Conservation (phyloP, 2,329 filamentous ascomycete species). For the Teratosphaeria gauchensis region DNA sequence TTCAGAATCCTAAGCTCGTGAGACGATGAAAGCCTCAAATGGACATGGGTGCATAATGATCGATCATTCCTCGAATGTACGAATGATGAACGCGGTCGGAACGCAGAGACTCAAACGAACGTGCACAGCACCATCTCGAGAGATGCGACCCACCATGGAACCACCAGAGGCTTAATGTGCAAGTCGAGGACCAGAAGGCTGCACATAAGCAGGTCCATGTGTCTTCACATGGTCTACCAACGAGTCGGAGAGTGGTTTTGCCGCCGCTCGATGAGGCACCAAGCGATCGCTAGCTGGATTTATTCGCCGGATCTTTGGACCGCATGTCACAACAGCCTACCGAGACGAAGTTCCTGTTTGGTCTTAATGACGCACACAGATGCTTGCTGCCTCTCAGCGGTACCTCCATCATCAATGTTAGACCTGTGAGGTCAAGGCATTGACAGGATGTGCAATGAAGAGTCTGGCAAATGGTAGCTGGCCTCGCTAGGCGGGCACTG, state of each 20-base stretch:
- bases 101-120: neutral
- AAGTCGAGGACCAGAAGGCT: neutral
- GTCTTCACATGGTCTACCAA: neutral
- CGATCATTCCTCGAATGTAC: neutral
- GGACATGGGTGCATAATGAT: neutral
- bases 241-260: neutral
- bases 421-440: neutral
- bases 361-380: no score
- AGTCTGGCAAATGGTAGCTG: neutral
- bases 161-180: neutral
- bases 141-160: neutral
- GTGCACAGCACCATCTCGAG: neutral
- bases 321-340: neutral
- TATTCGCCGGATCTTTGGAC: neutral
- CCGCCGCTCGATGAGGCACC: neutral
- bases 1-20: conserved; percentile 11
- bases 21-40: neutral
- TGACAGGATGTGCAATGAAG: neutral
- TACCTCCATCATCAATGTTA: neutral
- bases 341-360: neutral
- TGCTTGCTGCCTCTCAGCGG: neutral
- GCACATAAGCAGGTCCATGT: neutral
- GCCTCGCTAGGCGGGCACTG: neutral
- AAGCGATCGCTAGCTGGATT: neutral
- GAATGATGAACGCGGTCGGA: neutral